Evolutionary conservation across 2,329 filamentous ascomycete genomes (phyloP), one percentile per base, ranked within the genome.

Genomic region (Fusarium udum): DNA sequence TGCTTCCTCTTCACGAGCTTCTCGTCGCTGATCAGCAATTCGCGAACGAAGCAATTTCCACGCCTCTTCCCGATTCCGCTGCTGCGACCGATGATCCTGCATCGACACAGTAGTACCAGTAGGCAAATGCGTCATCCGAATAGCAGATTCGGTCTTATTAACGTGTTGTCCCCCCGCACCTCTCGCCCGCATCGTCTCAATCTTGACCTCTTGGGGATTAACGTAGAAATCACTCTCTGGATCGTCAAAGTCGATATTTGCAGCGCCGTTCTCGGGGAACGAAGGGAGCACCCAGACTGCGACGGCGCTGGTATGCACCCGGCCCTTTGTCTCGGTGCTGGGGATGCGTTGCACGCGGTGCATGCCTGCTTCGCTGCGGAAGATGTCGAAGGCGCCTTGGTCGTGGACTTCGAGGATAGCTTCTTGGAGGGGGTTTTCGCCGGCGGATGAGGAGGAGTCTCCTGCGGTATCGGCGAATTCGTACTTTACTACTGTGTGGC

Each of bases 131-230:
- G 95, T 98, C 78, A 99, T 87, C 15, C 96, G 92, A 69, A 99
- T 93, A 7, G 96, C 96, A 36, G 94, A 97, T 84, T 99, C 96
- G 0, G 96, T 99, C 82, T 95, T 98, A 84, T 99, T 99, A 80
- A 99, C 96, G 83, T 99, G 96, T 84, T 99, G 96, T 2, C 96
- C 96, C 37, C 96, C 96, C 1, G 96, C 95, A 67, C 96, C 96
- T 51, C 94, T 87, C 0, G 96, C 95, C 22, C 95, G 89, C 95
- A 98, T 97, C 69, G 95, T 94, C 80, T 99, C 96, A 26, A 90
- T 86, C 58, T 88, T 88, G 31, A 99, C 94, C 67, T 99, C 95
- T 69, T 91, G 88, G 11, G 93, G 90, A 79, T 97, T 90, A 67
- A 99, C 88, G 84, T 95, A 97, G 84, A 97, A 98, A 80, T 98